Conservation (phyloP, 2,329 filamentous ascomycete species). For the Xenoacremonium recifei region DNA sequence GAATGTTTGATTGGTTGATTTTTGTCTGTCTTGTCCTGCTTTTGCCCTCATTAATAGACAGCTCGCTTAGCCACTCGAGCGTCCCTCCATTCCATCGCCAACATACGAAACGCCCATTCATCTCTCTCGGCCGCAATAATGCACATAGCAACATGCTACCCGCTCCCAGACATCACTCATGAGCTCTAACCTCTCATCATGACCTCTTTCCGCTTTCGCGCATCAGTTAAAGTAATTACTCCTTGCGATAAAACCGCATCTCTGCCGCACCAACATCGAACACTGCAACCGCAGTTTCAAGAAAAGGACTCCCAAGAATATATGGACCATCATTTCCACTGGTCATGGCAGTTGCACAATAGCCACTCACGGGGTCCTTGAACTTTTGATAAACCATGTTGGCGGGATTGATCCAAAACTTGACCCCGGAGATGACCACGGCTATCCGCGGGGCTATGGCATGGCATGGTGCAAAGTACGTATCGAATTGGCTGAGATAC, state of each 20-base stretch:
- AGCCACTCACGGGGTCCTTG: constrained; percentile 42
- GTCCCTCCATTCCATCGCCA: too few species aligned
- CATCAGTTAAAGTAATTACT: too few species aligned
- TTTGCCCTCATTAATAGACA: too few species aligned
- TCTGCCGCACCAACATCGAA: constrained; percentile 46
- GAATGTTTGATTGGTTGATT: neutral
- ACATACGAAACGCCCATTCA: too few species aligned
- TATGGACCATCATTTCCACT: constrained; percentile 45
- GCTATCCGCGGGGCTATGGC: constrained; percentile 45
- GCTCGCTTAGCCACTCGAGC: too few species aligned
- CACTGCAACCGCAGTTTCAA: constrained; percentile 50
- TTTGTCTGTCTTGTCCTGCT: too few species aligned
- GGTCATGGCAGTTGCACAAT: constrained; percentile 48
- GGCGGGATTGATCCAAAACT: constrained; percentile 47
- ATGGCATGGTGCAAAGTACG: constrained; percentile 49
- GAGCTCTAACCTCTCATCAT: too few species aligned
- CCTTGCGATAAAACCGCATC: constrained; percentile 42
- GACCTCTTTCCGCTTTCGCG: too few species aligned
- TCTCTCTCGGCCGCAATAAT: too few species aligned
- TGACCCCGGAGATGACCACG: constrained; percentile 40
- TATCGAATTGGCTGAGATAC: constrained; percentile 45
- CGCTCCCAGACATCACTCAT: too few species aligned
- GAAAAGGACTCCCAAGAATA: constrained; percentile 48
- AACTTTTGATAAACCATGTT: constrained; percentile 47
- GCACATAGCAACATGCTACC: too few species aligned